Evolutionary conservation across 2,329 filamentous ascomycete species (phyloP).

Genomic region (Mycosphaerella arachidis): DNA sequence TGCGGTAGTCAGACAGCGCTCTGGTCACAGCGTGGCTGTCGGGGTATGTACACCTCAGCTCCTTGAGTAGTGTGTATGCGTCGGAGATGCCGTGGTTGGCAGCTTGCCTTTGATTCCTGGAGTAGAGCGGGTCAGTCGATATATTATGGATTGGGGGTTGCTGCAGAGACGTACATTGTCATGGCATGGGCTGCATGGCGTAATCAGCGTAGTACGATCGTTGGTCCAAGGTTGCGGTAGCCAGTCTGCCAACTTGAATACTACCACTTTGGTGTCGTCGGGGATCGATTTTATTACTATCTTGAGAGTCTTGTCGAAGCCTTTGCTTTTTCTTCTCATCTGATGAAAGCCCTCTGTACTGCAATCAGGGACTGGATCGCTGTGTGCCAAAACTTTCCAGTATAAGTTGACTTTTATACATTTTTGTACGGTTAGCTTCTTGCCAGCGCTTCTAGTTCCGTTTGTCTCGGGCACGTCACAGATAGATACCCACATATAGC

Average conservation of each 20-base stretch:
- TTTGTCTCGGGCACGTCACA: slow-evolving; percentile 40
- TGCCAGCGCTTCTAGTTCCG: slow-evolving; percentile 8
- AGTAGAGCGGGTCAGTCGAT: background rate
- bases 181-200: slow-evolving; percentile 40
- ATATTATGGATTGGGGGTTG: background rate
- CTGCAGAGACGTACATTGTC: slow-evolving; percentile 8
- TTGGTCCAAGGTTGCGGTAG: background rate
- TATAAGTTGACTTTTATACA: slow-evolving; percentile 46
- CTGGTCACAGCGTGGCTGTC: background rate
- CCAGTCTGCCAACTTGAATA: slow-evolving; percentile 1
- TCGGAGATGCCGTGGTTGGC: slow-evolving; percentile 8
- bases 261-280: background rate
- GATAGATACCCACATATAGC: slow-evolving; percentile 29
- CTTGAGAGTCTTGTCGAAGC: background rate
- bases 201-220: slow-evolving; percentile 34
- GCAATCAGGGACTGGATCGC: background rate
- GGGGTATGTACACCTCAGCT: background rate
- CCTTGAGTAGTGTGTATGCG: background rate
- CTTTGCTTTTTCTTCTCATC: background rate
- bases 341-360: background rate
- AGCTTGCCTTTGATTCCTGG: slow-evolving; percentile 1
- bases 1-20: background rate
- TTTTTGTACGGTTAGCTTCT: slow-evolving; percentile 38
- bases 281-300: background rate
- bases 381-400: slow-evolving; percentile 31